Conservation (phyloP, 495 filamentous ascomycete species). For the Venustampulla echinocandica region DNA sequence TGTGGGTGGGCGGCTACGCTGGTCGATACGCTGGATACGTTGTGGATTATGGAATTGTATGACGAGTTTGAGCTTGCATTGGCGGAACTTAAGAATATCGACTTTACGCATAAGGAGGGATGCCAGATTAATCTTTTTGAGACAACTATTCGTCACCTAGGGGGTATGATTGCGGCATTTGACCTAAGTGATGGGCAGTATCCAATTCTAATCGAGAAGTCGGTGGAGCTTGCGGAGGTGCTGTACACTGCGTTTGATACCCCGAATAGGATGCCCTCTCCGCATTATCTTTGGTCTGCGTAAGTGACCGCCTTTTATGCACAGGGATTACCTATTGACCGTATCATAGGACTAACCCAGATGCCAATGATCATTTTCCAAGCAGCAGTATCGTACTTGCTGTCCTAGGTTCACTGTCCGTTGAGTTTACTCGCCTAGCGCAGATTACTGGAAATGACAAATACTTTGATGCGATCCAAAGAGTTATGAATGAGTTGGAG, state of each 20-base stretch:
- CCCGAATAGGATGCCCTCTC: slow-evolving; percentile 89
- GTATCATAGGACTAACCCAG: slow-evolving; percentile 6
- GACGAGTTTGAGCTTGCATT: slow-evolving; percentile 82
- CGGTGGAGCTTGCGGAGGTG: slow-evolving; percentile 78
- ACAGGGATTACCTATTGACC: not conserved
- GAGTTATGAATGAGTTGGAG: slow-evolving; percentile 82
- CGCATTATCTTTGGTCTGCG: slow-evolving; percentile 36
- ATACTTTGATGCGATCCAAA: slow-evolving; percentile 90
- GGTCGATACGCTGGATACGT: slow-evolving; percentile 75
- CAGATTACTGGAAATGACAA: slow-evolving; percentile 81
- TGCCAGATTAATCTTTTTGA: slow-evolving; percentile 70
- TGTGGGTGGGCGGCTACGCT: slow-evolving; percentile 91
- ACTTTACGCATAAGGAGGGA: slow-evolving; percentile 70
- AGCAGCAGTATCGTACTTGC: slow-evolving; percentile 11
- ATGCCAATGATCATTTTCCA: slow-evolving; percentile 7
- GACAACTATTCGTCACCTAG: slow-evolving; percentile 83
- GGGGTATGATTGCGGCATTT: slow-evolving; percentile 72
- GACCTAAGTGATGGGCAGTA: slow-evolving; percentile 71
- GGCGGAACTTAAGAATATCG: slow-evolving; percentile 63
- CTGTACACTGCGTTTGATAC: slow-evolving; percentile 94
- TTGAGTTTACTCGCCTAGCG: slow-evolving; percentile 90
- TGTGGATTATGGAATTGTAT: slow-evolving; percentile 92
- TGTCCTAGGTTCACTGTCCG: slow-evolving; percentile 41
- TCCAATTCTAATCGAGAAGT: slow-evolving; percentile 71
- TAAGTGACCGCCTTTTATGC: slow-evolving; percentile 2